Percentiles rank a stretch among this genome's conserved stretches.
Evolutionary conservation across 1,284 basidiomycete species (phyloP).

Genomic region (Ustilago curta): DNA sequence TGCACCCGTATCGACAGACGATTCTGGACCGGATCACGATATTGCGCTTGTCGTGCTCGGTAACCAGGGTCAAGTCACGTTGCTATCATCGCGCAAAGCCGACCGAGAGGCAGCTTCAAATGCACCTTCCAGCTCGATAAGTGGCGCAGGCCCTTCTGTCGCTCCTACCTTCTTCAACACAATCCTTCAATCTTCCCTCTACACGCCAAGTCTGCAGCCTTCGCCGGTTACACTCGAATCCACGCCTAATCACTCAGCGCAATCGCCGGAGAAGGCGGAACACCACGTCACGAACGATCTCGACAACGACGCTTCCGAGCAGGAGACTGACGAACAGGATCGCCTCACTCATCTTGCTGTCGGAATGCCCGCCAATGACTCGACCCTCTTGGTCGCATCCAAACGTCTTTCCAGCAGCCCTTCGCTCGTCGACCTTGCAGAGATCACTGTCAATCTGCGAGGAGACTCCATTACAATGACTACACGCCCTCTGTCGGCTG

Average conservation of each 20-base stretch:
- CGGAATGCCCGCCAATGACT: slow-evolving; percentile 42
- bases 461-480: slow-evolving; percentile 38
- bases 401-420: slow-evolving; percentile 14
- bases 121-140: background rate
- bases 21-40: slow-evolving; percentile 26
- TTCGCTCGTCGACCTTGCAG: slow-evolving; percentile 29
- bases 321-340: background rate
- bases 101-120: slow-evolving; percentile 13
- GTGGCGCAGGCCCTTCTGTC: background rate
- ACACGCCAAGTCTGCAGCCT: slow-evolving; percentile 33
- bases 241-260: slow-evolving; percentile 9
- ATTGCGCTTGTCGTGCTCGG: slow-evolving; percentile 44
- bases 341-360: slow-evolving; percentile 40
- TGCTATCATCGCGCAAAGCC: slow-evolving; percentile 29
- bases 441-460: slow-evolving; percentile 34
- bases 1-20: slow-evolving; percentile 9
- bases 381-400: slow-evolving; percentile 34
- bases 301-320: background rate
- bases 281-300: background rate
- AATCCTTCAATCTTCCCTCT: slow-evolving; percentile 35
- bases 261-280: background rate
- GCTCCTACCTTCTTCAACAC: slow-evolving; percentile 19
- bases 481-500: slow-evolving; percentile 39
- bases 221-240: slow-evolving; percentile 44
- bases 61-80: slow-evolving; percentile 32